Evolutionary conservation across 208 protist species (phyloP).

Genomic region (Leishmania aethiopica): DNA sequence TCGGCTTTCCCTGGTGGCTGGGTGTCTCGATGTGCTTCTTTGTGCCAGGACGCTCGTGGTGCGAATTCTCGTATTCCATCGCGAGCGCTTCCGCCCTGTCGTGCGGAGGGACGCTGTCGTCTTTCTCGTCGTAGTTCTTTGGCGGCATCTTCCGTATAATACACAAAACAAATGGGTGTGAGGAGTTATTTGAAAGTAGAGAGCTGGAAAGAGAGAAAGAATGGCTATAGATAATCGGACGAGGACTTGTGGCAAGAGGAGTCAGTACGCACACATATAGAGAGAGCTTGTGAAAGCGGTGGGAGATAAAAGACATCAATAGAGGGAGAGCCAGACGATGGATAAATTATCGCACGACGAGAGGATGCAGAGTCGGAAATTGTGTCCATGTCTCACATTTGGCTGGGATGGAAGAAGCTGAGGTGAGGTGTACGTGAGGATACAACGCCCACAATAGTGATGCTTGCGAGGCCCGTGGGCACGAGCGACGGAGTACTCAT

Average conservation of each 20-base stretch:
- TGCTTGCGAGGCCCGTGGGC: neutral
- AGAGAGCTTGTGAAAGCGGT: neutral
- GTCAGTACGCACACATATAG: neutral
- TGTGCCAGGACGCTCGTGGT: slow-evolving; percentile 81
- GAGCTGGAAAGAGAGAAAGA: slow-evolving; percentile 4
- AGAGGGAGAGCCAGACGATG: neutral
- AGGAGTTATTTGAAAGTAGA: neutral
- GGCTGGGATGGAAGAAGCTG: neutral
- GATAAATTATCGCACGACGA: neutral
- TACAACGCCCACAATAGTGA: neutral
- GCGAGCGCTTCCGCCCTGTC: slow-evolving; percentile 79
- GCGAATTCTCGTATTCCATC: slow-evolving; percentile 71
- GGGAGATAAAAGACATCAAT: neutral
- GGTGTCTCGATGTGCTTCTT: slow-evolving; percentile 71
- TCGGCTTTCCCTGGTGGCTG: slow-evolving; percentile 80
- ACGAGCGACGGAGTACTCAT: neutral
- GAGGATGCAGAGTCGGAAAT: neutral
- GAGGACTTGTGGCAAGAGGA: neutral
- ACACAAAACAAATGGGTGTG: neutral
- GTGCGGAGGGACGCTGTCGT: slow-evolving; percentile 70
- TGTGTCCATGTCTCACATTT: neutral
- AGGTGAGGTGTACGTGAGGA: neutral
- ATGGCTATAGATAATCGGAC: neutral
- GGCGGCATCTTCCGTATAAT: slow-evolving; percentile 32
- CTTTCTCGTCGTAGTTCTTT: slow-evolving; percentile 43